Conservation (phyloP, 768 basidiomycete species). For the Auricularia heimuer region DNA sequence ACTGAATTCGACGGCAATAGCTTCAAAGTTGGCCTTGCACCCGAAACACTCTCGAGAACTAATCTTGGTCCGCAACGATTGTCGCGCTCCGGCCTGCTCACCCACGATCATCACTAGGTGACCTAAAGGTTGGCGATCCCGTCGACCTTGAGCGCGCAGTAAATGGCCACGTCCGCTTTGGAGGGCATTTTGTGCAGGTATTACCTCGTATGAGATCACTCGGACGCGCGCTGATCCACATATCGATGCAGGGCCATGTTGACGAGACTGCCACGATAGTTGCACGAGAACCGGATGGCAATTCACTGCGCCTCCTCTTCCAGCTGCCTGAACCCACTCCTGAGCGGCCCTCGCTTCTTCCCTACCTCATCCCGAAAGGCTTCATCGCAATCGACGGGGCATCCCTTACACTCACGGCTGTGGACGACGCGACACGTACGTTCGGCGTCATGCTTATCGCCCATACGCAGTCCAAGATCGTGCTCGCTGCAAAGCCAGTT, state of each 20-base stretch:
- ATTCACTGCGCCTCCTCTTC: conserved; percentile 80
- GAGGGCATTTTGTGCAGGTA: conserved; percentile 97
- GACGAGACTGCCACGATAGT: conserved; percentile 78
- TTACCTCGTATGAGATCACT: not conserved
- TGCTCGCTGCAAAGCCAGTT: conserved; percentile 59
- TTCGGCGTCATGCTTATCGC: conserved; percentile 94
- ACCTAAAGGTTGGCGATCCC: conserved; percentile 64
- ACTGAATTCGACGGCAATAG: conserved; percentile 74
- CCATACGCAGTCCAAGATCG: conserved; percentile 85
- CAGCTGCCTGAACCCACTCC: conserved; percentile 53
- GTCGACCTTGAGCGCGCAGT: conserved; percentile 94
- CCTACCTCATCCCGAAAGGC: conserved; percentile 87
- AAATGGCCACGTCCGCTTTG: conserved; percentile 83
- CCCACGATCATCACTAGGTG: conserved; percentile 37
- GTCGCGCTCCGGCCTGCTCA: not conserved
- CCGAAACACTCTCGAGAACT: conserved; percentile 86
- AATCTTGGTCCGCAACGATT: conserved; percentile 58
- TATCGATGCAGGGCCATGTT: conserved; percentile 67
- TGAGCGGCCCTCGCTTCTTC: conserved; percentile 53
- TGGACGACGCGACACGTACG: conserved; percentile 47
- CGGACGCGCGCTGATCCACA: not conserved
- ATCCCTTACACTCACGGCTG: conserved; percentile 81
- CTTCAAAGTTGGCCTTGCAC: conserved; percentile 93
- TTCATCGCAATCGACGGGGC: conserved; percentile 92
- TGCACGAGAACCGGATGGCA: conserved; percentile 61